These are phyloP conservation scores for Pelargonium nanum DNA, from an alignment of 345 rosid genomes.

Conservation along the genomic window DNA sequence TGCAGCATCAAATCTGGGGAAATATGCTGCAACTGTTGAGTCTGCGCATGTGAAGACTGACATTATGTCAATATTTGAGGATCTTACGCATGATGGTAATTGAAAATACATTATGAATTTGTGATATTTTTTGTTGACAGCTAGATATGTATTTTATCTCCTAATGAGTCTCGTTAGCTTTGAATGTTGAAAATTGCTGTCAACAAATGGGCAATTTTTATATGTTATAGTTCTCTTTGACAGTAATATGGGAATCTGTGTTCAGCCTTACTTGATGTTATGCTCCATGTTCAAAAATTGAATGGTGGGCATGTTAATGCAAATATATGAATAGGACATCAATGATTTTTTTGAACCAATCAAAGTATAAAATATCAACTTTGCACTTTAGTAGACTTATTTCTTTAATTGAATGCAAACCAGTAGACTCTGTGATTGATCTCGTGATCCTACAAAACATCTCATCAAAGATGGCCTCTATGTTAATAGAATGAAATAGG, in stretches of 20 bases:
- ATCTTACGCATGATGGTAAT: slow-evolving; percentile 93
- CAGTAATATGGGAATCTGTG: not conserved
- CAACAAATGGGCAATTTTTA: too few relatives aligned
- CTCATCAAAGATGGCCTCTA: too few relatives aligned
- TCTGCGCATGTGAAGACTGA: slow-evolving; percentile 70
- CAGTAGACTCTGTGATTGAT: too few relatives aligned
- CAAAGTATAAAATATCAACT: not conserved
- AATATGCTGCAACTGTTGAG: slow-evolving; percentile 90
- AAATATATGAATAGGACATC: not conserved
- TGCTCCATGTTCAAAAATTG: too few relatives aligned
- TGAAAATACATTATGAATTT: slow-evolving; percentile 5
- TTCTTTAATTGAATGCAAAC: too few relatives aligned
- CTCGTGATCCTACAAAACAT: too few relatives aligned
- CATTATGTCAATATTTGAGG: slow-evolving; percentile 80
- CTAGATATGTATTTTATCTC: not conserved
- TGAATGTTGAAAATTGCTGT: not conserved
- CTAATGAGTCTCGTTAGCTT: not conserved
- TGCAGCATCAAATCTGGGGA: slow-evolving; percentile 85
- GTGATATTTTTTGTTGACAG: not conserved
- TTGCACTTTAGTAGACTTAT: too few relatives aligned
- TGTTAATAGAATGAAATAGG: too few relatives aligned
- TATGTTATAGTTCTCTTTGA: not conserved
- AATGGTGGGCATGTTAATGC: too few relatives aligned
- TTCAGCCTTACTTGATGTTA: not conserved
- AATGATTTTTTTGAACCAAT: not conserved